Conservation (phyloP, 1,284 basidiomycete species). For the Agaricales sp. region DNA sequence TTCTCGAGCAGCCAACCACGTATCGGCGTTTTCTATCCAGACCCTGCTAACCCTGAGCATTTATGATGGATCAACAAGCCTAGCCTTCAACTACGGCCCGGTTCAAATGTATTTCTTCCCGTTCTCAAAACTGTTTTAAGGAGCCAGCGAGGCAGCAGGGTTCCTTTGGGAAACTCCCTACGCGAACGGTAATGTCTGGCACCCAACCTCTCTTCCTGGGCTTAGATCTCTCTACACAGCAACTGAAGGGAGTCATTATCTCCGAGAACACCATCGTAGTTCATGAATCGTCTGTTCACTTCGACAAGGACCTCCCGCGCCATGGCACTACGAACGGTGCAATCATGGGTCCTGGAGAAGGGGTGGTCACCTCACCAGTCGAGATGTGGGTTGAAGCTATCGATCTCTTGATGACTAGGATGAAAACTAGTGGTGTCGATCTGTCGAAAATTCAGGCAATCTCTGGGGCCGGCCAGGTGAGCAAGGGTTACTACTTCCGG, state of each 20-base stretch:
- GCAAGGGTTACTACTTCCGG: constrained; percentile 7
- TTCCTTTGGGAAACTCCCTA: too few species aligned
- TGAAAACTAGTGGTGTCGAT: constrained; percentile 52
- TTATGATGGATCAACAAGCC: too few species aligned
- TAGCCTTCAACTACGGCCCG: too few species aligned
- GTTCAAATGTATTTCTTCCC: too few species aligned
- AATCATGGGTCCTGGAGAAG: constrained; percentile 50
- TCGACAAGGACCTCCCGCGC: constrained; percentile 70
- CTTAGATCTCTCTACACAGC: constrained; percentile 83
- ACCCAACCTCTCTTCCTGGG: constrained; percentile 61
- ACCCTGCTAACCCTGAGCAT: too few species aligned
- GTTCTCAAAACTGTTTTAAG: too few species aligned
- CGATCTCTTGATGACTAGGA: constrained; percentile 65
- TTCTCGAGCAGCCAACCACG: too few species aligned
- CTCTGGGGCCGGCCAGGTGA: constrained; percentile 69
- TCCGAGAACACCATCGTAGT: constrained; percentile 49
- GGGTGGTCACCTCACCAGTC: constrained; percentile 75
- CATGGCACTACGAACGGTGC: constrained; percentile 71
- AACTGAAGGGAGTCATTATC: constrained; percentile 71
- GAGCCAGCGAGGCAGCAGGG: too few species aligned
- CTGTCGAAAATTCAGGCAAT: constrained; percentile 51
- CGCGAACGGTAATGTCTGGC: background rate
- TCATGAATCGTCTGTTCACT: constrained; percentile 69
- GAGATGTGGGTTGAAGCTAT: constrained; percentile 80
- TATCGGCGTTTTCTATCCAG: too few species aligned